Evolutionary conservation across 768 basidiomycete species (phyloP).

Genomic region (Galerina sulciceps): DNA sequence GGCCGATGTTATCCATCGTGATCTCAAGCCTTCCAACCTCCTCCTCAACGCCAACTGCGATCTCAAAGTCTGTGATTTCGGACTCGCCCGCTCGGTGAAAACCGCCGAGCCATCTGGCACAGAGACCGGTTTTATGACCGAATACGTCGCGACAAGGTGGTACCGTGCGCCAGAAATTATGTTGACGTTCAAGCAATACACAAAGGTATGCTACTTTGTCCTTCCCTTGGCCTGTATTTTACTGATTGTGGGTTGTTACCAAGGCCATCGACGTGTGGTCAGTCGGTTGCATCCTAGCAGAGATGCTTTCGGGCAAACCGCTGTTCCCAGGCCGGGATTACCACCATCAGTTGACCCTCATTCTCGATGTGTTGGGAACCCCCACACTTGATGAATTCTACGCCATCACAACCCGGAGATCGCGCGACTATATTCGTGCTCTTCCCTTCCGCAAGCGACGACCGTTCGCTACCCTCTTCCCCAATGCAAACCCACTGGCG

Average conservation of each 20-base stretch:
- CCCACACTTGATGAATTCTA: slow-evolving; percentile 98
- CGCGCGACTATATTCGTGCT: slow-evolving; percentile 93
- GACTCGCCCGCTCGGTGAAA: slow-evolving; percentile 87
- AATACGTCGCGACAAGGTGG: slow-evolving; percentile 99
- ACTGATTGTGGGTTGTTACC: slow-evolving; percentile 13
- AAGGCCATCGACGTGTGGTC: slow-evolving; percentile 91
- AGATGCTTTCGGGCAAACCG: slow-evolving; percentile 97
- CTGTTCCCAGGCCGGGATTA: slow-evolving; percentile 97
- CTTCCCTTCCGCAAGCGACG: slow-evolving; percentile 90
- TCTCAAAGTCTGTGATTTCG: slow-evolving; percentile 95
- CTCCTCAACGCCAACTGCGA: slow-evolving; percentile 98
- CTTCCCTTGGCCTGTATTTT: slow-evolving; percentile 18
- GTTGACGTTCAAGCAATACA: slow-evolving; percentile 99
- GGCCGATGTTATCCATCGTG: slow-evolving; percentile 94
- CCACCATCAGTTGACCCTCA: slow-evolving; percentile 94
- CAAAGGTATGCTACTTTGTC: slow-evolving; percentile 57
- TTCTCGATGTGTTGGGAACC: slow-evolving; percentile 96
- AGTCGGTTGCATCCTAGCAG: slow-evolving; percentile 87
- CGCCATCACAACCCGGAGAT: slow-evolving; percentile 90
- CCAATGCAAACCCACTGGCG: slow-evolving; percentile 83
- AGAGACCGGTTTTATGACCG: slow-evolving; percentile 91
- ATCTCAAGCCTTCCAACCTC: slow-evolving; percentile 96
- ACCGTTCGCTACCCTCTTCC: slow-evolving; percentile 85
- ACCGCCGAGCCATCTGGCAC: slow-evolving; percentile 86
- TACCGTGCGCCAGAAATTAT: slow-evolving; percentile 99